Conservation (phyloP, 139 green algal genomes). For the Haematococcus sp. region DNA sequence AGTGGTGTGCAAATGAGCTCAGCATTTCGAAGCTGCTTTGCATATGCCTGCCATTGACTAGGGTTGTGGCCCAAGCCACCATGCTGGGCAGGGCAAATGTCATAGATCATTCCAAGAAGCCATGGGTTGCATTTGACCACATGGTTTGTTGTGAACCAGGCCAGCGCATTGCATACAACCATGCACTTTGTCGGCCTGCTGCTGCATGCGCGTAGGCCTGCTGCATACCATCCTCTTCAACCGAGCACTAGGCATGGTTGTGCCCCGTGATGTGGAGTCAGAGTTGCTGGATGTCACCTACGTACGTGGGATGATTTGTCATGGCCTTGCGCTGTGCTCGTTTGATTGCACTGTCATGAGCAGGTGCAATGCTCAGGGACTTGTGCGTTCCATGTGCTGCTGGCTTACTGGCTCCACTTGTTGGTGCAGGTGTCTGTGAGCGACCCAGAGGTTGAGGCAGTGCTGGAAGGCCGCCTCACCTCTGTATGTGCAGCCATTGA, state of each 20-base stretch:
- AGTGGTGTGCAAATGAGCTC: slow-evolving; percentile 11
- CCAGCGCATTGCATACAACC: slow-evolving; percentile 1
- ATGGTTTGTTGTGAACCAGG: neutral
- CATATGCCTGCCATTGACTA: neutral
- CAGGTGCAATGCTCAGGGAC: too few relatives aligned
- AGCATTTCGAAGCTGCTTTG: neutral
- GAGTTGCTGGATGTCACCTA: slow-evolving; percentile 94
- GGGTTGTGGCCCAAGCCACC: too few relatives aligned
- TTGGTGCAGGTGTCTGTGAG: neutral
- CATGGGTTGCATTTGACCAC: neutral
- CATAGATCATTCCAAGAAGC: too few relatives aligned
- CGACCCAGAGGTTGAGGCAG: neutral
- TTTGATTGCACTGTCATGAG: too few relatives aligned
- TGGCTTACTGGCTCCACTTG: too few relatives aligned
- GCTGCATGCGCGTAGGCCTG: slow-evolving; percentile 48
- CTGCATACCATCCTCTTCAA: slow-evolving; percentile 96
- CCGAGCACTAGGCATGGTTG: slow-evolving; percentile 78
- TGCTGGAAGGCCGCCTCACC: neutral
- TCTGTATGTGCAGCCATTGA: neutral
- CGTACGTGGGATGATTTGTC: slow-evolving; percentile 57
- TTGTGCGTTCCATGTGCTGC: too few relatives aligned
- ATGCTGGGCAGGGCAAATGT: too few relatives aligned
- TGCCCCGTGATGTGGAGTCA: slow-evolving; percentile 78
- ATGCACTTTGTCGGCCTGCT: too few relatives aligned
- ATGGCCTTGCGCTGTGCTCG: too few relatives aligned